These are phyloP conservation scores for Dendrostoma leiphaemia DNA, from an alignment of 2,329 filamentous ascomycete genomes.

Conservation along the genomic window DNA sequence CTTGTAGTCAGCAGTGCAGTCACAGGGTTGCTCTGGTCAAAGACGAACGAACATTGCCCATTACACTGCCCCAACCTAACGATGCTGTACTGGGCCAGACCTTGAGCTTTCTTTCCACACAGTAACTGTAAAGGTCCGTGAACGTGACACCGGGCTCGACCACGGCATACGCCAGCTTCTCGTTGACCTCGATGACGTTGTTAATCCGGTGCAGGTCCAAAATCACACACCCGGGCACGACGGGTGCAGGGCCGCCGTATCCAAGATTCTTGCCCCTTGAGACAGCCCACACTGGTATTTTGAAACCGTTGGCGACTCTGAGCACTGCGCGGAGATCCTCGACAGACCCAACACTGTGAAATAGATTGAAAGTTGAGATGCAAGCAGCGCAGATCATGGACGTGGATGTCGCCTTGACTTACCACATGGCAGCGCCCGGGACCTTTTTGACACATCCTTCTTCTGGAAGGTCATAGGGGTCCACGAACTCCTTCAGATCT, in stretches of 20 bases:
- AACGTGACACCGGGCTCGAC: conserved; percentile 48
- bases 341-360: conserved; percentile 28
- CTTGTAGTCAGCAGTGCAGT: too few relatives aligned
- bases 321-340: conserved; percentile 32
- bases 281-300: conserved; percentile 31
- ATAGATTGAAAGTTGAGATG: background rate
- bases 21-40: too few relatives aligned
- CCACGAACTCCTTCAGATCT: conserved; percentile 41
- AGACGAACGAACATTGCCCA: conserved; percentile 40
- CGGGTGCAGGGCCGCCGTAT: conserved; percentile 48
- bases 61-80: conserved; percentile 46
- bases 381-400: background rate
- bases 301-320: conserved; percentile 30
- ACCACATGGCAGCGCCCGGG: conserved; percentile 42
- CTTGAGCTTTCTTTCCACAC: conserved; percentile 36
- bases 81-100: conserved; percentile 48
- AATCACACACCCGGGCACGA: conserved; percentile 42
- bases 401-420: conserved; percentile 11
- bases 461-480: conserved; percentile 44
- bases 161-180: conserved; percentile 41
- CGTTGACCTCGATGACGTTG: conserved; percentile 41
- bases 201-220: conserved; percentile 45
- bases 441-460: conserved; percentile 35
- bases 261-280: conserved; percentile 42
- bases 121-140: conserved; percentile 40